These are phyloP conservation scores for Pulicaria dysenterica DNA, from an alignment of 129 eudicot species.

Conservation along the genomic window DNA sequence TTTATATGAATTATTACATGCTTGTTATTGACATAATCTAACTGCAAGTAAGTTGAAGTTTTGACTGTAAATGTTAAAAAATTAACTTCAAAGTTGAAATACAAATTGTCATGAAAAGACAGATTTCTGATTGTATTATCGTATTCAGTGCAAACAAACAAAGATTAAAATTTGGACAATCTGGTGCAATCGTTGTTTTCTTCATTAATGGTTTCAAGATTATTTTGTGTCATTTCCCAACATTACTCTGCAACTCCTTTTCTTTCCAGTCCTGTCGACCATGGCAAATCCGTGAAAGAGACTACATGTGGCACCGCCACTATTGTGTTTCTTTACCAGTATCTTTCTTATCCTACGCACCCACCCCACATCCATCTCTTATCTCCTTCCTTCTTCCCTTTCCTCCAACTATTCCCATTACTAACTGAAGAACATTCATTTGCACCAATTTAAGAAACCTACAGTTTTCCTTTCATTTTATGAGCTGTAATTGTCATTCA, in stretches of 20 bases:
- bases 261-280: constrained; percentile 59
- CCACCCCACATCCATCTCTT: constrained; percentile 45
- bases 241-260: constrained; percentile 40
- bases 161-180: constrained; percentile 37
- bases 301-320: constrained; percentile 51
- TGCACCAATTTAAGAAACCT: constrained; percentile 15
- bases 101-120: constrained; percentile 24
- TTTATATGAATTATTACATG: constrained; percentile 23
- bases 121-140: constrained; percentile 30
- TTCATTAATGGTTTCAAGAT: constrained; percentile 33
- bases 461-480: constrained; percentile 19
- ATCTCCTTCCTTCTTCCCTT: constrained; percentile 6
- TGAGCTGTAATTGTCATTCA: constrained; percentile 22
- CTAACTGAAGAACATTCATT: constrained; percentile 22
- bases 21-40: constrained; percentile 26
- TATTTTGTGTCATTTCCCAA: constrained; percentile 39
- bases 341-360: constrained; percentile 54
- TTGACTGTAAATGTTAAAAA: constrained; percentile 26
- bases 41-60: background rate
- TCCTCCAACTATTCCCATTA: constrained; percentile 26
- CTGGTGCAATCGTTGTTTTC: constrained; percentile 22
- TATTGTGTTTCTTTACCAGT: constrained; percentile 25
- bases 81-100: background rate
- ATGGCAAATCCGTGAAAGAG: constrained; percentile 88
- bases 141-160: constrained; percentile 40